Evolutionary conservation across 768 basidiomycete species (phyloP).

Genomic region (Mycena epipterygia): DNA sequence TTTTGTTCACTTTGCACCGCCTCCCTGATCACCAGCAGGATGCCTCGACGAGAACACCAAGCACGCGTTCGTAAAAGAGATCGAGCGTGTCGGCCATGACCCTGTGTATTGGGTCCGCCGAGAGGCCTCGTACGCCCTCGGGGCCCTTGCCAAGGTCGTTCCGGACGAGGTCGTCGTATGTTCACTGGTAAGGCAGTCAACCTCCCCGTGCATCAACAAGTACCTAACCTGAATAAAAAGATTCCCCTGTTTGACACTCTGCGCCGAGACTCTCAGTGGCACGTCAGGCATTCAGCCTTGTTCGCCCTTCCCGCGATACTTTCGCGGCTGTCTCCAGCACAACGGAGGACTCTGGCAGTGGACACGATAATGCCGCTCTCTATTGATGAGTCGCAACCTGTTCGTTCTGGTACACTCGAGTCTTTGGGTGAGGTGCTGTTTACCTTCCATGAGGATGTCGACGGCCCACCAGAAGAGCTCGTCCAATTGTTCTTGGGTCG

Average conservation of each 20-base stretch:
- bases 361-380: constrained; percentile 74
- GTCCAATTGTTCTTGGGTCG: constrained; percentile 83
- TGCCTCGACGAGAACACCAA: constrained; percentile 69
- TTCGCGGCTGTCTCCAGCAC: constrained; percentile 68
- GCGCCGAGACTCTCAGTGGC: constrained; percentile 77
- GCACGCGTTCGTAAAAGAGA: constrained; percentile 78
- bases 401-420: constrained; percentile 87
- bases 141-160: constrained; percentile 89
- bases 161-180: constrained; percentile 78
- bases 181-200: constrained; percentile 65
- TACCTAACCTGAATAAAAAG: constrained; percentile 53
- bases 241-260: constrained; percentile 84
- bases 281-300: constrained; percentile 90
- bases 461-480: constrained; percentile 81
- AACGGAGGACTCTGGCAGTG: constrained; percentile 76
- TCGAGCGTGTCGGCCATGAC: constrained; percentile 76
- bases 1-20: constrained; percentile 25
- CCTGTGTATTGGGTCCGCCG: constrained; percentile 83
- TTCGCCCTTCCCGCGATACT: constrained; percentile 89
- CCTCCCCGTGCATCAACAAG: neutral
- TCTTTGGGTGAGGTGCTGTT: constrained; percentile 91
- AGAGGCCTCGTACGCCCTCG: constrained; percentile 91
- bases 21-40: constrained; percentile 52
- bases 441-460: constrained; percentile 76
- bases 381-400: constrained; percentile 71